A percentile compares a stretch with the other conserved stretches of the same genome.
These are phyloP conservation scores for Pythium folliculosum DNA, from an alignment of 352 stramenopile genomes.

Conservation along the genomic window DNA sequence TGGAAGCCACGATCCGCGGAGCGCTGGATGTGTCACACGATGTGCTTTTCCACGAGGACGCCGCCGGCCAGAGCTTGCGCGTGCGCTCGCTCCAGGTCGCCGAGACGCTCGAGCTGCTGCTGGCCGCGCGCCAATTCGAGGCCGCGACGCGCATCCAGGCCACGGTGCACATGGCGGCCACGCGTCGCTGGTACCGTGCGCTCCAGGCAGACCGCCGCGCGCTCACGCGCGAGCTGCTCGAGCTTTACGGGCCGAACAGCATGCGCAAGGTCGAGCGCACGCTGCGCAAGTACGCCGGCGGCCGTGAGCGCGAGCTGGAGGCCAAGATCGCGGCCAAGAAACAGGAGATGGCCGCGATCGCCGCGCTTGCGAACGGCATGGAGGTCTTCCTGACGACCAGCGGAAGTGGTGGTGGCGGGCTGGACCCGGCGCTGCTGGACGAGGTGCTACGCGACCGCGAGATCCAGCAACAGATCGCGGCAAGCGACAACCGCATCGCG, in stretches of 20 bases:
- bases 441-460: conserved; percentile 47
- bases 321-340: conserved; percentile 26
- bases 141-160: conserved; percentile 26
- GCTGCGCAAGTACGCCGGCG: conserved; percentile 29
- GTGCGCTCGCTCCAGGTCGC: conserved; percentile 15
- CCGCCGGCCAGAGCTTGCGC: neutral
- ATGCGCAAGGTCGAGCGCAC: conserved; percentile 27
- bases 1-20: neutral
- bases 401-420: neutral
- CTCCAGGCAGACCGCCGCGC: conserved; percentile 21
- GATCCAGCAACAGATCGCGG: conserved; percentile 41
- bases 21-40: conserved; percentile 6
- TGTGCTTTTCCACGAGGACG: neutral
- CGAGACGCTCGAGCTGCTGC: conserved; percentile 29
- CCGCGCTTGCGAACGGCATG: conserved; percentile 19
- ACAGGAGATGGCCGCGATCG: conserved; percentile 17
- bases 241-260: conserved; percentile 28
- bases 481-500: conserved; percentile 49
- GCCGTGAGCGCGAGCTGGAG: conserved; percentile 16
- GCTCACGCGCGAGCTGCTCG: conserved; percentile 20
- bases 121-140: conserved; percentile 17
- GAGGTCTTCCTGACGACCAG: conserved; percentile 11
- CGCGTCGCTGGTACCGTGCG: conserved; percentile 21
- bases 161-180: conserved; percentile 10
- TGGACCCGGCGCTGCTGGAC: conserved; percentile 44